Evolutionary conservation across 352 stramenopile species (phyloP), one percentile per base, ranked within the genome.

Genomic region (Phytophthora pluvialis): DNA sequence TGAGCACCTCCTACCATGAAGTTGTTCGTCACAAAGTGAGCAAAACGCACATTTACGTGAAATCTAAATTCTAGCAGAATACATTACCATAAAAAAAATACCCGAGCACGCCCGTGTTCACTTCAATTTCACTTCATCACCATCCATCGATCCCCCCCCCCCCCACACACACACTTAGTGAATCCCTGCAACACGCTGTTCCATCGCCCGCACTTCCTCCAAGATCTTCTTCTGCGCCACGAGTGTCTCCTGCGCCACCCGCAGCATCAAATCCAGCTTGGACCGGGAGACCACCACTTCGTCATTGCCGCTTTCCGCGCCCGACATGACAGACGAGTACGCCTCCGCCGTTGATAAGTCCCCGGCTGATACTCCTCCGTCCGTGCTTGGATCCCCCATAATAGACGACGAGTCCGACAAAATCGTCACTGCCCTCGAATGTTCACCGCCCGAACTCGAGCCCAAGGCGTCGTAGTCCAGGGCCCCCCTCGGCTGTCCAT

Each of bases 181-280:
- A 38, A 67, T 63, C 29, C 47, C 65, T 9, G 47, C 58, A 36
- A 86, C 58, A 4, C 68, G 73, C 40, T 80, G 75, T 25, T 87
- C 78, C 53, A 87, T 84, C 5, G 71, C 67, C 26, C 61, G 61
- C n/a, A 91, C 80, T 38, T 89, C 74, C 16, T 78, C 80, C 33
- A 90, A 43, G 16, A 91, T 76, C 58, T 86, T 86, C 67, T 83
- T 83, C 55, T 91, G 83, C 10, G 70, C 58, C 15, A 75, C 21
- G 8, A 89, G 77, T 28, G 75, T 90, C 51, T 90, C 78, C 40
- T 90, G 83, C 15, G 78, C 75, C 51, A 79, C 59, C 5, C 72
- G 66, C 40, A 91, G 54, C 52, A 91, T 78, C 46, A 77, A 51
- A 25, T 89, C 72, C 13, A 91, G 73, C 60, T 88, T 87, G 9